Evolutionary conservation across 805 yeast genomes (phyloP).

Genomic region (Tetrapisispora iriomotensis): DNA sequence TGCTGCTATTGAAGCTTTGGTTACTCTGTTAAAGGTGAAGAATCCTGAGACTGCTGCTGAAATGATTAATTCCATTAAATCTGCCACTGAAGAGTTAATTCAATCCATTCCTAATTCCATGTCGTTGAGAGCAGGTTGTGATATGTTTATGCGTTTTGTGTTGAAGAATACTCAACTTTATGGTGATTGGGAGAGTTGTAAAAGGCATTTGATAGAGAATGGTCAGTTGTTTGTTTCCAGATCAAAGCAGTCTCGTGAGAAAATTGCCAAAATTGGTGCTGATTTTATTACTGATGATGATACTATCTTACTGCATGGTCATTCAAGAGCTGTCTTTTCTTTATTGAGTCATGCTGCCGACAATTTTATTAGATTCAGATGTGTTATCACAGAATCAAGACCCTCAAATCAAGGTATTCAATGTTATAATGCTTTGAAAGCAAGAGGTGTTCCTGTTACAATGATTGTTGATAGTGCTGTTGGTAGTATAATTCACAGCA

Average conservation of each 20-base stretch:
- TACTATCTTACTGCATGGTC: constrained; percentile 79
- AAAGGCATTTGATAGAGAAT: constrained; percentile 78
- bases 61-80: constrained; percentile 68
- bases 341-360: constrained; percentile 66
- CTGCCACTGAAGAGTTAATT: constrained; percentile 67
- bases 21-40: constrained; percentile 67
- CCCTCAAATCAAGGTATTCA: constrained; percentile 68
- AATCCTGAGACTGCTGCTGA: constrained; percentile 94
- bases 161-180: constrained; percentile 72
- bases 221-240: constrained; percentile 87
- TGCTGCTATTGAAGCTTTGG: constrained; percentile 93
- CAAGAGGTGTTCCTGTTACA: constrained; percentile 74
- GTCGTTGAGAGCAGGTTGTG: constrained; percentile 95
- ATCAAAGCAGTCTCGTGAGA: constrained; percentile 81
- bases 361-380: constrained; percentile 75
- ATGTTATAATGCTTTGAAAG: constrained; percentile 60
- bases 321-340: constrained; percentile 79
- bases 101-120: constrained; percentile 80
- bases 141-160: constrained; percentile 87
- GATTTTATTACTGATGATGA: constrained; percentile 93
- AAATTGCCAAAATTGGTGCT: constrained; percentile 78
- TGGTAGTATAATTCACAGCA: constrained; percentile 82
- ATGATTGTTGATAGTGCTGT: constrained; percentile 89
- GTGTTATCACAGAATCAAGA: constrained; percentile 86
- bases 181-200: constrained; percentile 92